Conservation (phyloP, 1,284 basidiomycete species). For the Cutaneotrichosporon daszewskae region DNA sequence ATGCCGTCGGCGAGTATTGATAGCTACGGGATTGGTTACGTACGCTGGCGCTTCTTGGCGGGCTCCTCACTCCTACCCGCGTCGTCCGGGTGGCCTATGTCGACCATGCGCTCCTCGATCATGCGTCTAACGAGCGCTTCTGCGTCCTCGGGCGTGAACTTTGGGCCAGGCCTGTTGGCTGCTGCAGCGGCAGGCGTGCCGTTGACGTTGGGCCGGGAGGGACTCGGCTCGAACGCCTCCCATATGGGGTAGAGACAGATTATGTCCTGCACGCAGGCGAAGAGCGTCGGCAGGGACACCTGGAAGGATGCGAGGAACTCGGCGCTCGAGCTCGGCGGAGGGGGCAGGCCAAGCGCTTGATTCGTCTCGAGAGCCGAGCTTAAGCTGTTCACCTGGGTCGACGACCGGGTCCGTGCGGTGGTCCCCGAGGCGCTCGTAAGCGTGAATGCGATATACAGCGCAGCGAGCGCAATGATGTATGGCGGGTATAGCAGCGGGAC, state of each 20-base stretch:
- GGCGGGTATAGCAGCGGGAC: slow-evolving; percentile 87
- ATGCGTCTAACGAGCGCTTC: slow-evolving; percentile 57
- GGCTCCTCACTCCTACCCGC: slow-evolving; percentile 18
- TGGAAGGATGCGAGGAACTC: slow-evolving; percentile 80
- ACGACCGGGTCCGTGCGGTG: slow-evolving; percentile 46
- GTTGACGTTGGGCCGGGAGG: not conserved
- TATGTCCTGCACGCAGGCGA: slow-evolving; percentile 87
- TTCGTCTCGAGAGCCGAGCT: slow-evolving; percentile 41
- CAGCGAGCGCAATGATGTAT: slow-evolving; percentile 84
- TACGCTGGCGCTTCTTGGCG: slow-evolving; percentile 20
- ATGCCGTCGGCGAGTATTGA: not conserved
- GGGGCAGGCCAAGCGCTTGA: slow-evolving; percentile 29
- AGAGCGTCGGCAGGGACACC: slow-evolving; percentile 71
- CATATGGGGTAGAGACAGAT: slow-evolving; percentile 80
- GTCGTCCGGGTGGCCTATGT: slow-evolving; percentile 55
- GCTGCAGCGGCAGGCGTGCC: not conserved
- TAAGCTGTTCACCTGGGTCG: slow-evolving; percentile 48
- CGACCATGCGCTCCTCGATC: slow-evolving; percentile 61
- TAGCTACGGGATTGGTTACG: not conserved
- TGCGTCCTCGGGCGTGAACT: slow-evolving; percentile 40
- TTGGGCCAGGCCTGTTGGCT: slow-evolving; percentile 35
- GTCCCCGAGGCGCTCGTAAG: slow-evolving; percentile 35
- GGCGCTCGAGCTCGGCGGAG: slow-evolving; percentile 31
- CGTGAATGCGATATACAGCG: slow-evolving; percentile 74
- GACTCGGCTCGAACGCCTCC: slow-evolving; percentile 58